Base-by-base conservation (phyloP, 331 rosid genomes). In the Malus hybrid region DNA sequence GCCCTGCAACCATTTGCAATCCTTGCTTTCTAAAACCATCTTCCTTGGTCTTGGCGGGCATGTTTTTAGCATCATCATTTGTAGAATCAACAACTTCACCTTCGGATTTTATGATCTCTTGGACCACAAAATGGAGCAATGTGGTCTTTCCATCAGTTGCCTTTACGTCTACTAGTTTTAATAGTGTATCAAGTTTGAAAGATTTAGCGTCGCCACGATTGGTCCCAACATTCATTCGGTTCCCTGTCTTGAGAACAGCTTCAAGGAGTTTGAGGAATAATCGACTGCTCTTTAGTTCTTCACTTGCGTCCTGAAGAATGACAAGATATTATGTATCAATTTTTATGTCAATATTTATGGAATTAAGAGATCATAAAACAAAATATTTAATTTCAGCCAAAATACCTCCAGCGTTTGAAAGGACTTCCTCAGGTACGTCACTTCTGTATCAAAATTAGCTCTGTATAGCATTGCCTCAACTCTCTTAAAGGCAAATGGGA, bases 241-340 rank as follows among this genome's bases (percentile, higher is more conserved):
- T 94, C 85, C 99, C 99, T 55, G 99, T 94, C 89, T 87, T 84
- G 75, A 94, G 99, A 84, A 94, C 99, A 61, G 99, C 97, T 84
- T 94, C 99, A 63, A 94, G 96, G 48, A 94, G 99, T 85, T 90
- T 92, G 77, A 94, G 86, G 88, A 94, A 94, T 80, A 94, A 84
- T 34, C 96, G 81, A 77, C 99, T 94, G 83, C 86, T 94, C 87
- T 88, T 88, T 57, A 94, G 77, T 80, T 94, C 97, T 70, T 84
- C 93, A 81, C 97, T 92, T 68, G 97, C 99, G 29, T 86, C 93
- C 99, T 94, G 93, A 58, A 26, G 79, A 74, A 78, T 57, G 57
- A 74, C 55, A 72, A 74, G 56, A 83, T 28, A 16, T 24, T 26
- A 58, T 26, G 19, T 32, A 39, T 78, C 76, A 83, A 71, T 60